A percentile compares a stretch with the other conserved stretches of the same genome.
Conservation (phyloP, 2,329 filamentous ascomycete species). For the Fusarium lateritium region DNA sequence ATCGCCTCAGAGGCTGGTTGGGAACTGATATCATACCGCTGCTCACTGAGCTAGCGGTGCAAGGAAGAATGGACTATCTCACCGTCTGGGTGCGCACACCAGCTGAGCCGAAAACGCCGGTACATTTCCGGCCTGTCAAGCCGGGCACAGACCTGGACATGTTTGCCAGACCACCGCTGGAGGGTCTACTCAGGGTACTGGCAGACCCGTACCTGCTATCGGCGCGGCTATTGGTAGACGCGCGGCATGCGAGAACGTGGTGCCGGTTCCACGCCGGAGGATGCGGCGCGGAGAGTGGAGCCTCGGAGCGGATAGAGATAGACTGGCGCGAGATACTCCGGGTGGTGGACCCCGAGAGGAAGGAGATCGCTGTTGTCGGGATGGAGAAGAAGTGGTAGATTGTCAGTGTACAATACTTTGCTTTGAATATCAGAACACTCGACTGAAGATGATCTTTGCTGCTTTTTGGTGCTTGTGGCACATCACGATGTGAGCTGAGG, state of each 20-base stretch:
- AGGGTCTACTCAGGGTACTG: conserved; percentile 58
- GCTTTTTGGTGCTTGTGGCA: conserved; percentile 19
- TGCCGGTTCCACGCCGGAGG: conserved; percentile 58
- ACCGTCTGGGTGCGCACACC: conserved; percentile 39
- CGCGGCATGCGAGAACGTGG: conserved; percentile 56
- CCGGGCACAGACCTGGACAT: conserved; percentile 33
- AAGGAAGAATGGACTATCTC: conserved; percentile 50
- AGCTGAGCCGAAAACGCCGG: conserved; percentile 16
- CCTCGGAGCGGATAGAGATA: conserved; percentile 41
- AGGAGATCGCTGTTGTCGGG: conserved; percentile 44
- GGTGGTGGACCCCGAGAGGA: conserved; percentile 51
- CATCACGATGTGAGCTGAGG: conserved; percentile 12
- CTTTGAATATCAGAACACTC: neutral
- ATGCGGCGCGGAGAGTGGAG: conserved; percentile 30
- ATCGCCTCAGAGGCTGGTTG: conserved; percentile 53
- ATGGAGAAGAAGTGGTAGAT: conserved; percentile 34
- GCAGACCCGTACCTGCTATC: conserved; percentile 62
- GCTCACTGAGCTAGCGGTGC: conserved; percentile 52
- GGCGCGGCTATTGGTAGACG: conserved; percentile 57
- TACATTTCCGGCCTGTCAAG: conserved; percentile 19
- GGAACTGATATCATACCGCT: conserved; percentile 49
- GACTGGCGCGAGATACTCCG: conserved; percentile 53
- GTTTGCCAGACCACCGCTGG: conserved; percentile 51
- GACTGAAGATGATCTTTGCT: neutral
- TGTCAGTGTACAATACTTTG: neutral